Conservation (phyloP, 1,284 basidiomycete species). For the Microbotryum intermedium region DNA sequence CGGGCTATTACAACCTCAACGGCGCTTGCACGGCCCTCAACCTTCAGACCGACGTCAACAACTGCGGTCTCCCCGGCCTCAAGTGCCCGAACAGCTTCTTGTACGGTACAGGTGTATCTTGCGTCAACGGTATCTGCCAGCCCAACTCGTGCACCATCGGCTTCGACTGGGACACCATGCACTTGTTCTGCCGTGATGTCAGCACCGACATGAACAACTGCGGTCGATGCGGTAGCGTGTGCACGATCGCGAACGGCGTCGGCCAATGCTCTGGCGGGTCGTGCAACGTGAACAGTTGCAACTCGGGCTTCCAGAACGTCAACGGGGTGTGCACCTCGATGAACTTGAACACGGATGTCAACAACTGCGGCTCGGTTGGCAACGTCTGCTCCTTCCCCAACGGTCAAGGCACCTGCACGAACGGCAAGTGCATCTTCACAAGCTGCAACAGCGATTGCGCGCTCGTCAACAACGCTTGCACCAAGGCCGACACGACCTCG, state of each 20-base stretch:
- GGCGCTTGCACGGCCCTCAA: conserved; percentile 2
- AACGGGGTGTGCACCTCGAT: conserved; percentile 7
- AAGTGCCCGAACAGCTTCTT: not conserved
- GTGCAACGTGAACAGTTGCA: conserved; percentile 12
- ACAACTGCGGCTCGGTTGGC: conserved; percentile 23
- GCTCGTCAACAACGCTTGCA: not conserved
- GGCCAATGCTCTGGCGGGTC: conserved; percentile 8
- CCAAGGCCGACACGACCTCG: not conserved
- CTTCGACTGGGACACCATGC: not conserved
- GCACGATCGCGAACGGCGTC: conserved; percentile 15
- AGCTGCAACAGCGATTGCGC: conserved; percentile 15
- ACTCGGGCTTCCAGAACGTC: conserved; percentile 15
- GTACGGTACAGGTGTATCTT: not conserved
- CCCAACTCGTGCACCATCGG: conserved; percentile 3
- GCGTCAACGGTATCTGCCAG: not conserved
- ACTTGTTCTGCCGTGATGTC: not conserved
- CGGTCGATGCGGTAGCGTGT: conserved; percentile 19
- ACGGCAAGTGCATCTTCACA: conserved; percentile 53
- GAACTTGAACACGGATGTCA: conserved; percentile 12
- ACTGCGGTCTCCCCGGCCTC: not conserved
- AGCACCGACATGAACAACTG: not conserved
- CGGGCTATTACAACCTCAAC: conserved; percentile 4
- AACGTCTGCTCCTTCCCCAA: conserved; percentile 12
- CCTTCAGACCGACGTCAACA: not conserved
- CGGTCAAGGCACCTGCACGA: conserved; percentile 38